These are phyloP conservation scores for Sarocladium kiliense DNA, from an alignment of 2,329 filamentous ascomycete species.

Conservation along the genomic window DNA sequence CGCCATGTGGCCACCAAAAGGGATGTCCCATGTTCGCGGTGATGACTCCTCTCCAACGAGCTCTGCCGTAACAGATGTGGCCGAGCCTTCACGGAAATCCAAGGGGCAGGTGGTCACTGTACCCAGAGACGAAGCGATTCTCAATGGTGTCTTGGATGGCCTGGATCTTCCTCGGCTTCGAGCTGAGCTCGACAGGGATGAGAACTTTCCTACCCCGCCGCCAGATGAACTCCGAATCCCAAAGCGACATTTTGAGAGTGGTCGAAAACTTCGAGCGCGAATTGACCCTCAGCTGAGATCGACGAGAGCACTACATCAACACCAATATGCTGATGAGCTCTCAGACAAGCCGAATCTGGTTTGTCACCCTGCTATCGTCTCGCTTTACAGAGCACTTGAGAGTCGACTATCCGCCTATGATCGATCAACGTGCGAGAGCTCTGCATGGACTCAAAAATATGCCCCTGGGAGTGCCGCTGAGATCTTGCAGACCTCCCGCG, in stretches of 20 bases:
- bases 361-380: slow-evolving; percentile 52
- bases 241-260: slow-evolving; percentile 52
- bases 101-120: slow-evolving; percentile 43
- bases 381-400: slow-evolving; percentile 55
- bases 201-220: slow-evolving; percentile 35
- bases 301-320: neutral
- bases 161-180: slow-evolving; percentile 23
- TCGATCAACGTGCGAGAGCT: slow-evolving; percentile 64
- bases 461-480: slow-evolving; percentile 63
- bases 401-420: slow-evolving; percentile 74
- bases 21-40: slow-evolving; percentile 59
- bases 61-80: neutral
- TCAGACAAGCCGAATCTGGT: neutral
- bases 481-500: slow-evolving; percentile 69
- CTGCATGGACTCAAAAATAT: slow-evolving; percentile 81
- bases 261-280: slow-evolving; percentile 44
- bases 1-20: slow-evolving; percentile 67
- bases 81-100: slow-evolving; percentile 34
- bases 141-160: slow-evolving; percentile 23
- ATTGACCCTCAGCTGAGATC: slow-evolving; percentile 42
- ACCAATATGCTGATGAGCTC: neutral
- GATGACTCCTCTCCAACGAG: slow-evolving; percentile 9
- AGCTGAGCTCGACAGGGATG: slow-evolving; percentile 23
- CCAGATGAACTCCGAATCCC: slow-evolving; percentile 50
- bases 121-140: slow-evolving; percentile 35